Conservation (phyloP, 345 rosid genomes). For the Firmiana major region DNA sequence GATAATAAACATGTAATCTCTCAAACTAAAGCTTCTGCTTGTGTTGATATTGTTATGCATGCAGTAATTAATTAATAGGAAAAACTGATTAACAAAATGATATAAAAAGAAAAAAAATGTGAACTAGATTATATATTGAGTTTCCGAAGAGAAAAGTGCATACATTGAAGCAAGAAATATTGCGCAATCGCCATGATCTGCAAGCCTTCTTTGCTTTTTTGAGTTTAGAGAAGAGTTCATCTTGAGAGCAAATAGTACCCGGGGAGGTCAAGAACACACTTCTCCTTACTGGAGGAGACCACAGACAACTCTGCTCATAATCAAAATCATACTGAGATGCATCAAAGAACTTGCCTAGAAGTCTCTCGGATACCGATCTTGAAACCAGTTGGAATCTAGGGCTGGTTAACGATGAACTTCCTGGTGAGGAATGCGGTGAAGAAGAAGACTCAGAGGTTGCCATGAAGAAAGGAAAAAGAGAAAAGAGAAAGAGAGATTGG, state of each 20-base stretch:
- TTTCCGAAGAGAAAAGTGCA: neutral
- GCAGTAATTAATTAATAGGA: neutral
- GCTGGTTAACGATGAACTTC: slow-evolving; percentile 2
- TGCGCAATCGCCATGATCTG: neutral
- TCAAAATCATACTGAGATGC: slow-evolving; percentile 63
- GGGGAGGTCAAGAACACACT: slow-evolving; percentile 51
- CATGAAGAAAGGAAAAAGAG: slow-evolving; percentile 10
- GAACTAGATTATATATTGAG: neutral
- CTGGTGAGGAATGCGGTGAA: slow-evolving; percentile 24
- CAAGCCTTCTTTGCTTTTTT: slow-evolving; percentile 5
- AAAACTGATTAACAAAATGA: neutral
- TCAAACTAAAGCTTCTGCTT: neutral
- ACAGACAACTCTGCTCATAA: slow-evolving; percentile 49
- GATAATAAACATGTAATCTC: neutral
- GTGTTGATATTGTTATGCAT: neutral
- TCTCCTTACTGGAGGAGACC: slow-evolving; percentile 70
- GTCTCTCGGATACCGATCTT: slow-evolving; percentile 51
- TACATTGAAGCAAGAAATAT: slow-evolving; percentile 12
- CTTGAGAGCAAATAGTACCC: slow-evolving; percentile 41
- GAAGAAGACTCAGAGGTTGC: slow-evolving; percentile 30
- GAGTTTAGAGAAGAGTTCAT: slow-evolving; percentile 51
- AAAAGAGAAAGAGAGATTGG: neutral
- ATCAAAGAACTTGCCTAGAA: slow-evolving; percentile 57
- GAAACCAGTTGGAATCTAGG: slow-evolving; percentile 45
- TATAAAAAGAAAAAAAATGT: neutral